These are phyloP conservation scores for Eimeria zaria DNA, from an alignment of 169 alveolate genomes.

Conservation along the genomic window DNA sequence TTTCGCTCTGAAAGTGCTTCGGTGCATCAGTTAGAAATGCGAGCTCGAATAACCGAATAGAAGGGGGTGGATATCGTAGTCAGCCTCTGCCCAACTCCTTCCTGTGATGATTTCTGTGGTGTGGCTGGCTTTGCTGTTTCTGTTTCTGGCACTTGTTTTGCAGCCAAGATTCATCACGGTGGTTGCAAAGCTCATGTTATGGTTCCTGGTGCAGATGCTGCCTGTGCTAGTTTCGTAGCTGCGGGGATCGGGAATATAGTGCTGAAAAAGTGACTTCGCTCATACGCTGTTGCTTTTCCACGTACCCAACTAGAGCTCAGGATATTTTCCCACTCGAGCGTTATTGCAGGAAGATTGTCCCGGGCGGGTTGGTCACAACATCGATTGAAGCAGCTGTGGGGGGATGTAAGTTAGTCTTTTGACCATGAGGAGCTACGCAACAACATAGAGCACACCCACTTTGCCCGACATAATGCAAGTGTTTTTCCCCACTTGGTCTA, in stretches of 20 bases:
- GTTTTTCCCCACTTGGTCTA: not conserved
- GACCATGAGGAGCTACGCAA: not conserved
- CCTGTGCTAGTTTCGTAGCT: not conserved
- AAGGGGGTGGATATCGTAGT: not conserved
- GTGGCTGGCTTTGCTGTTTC: not conserved
- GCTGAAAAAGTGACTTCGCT: not conserved
- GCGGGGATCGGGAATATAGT: not conserved
- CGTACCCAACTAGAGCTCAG: not conserved
- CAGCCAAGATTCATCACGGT: not conserved
- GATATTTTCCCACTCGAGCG: not conserved
- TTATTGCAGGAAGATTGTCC: not conserved
- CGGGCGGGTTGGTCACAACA: not conserved
- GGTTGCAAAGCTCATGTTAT: not conserved
- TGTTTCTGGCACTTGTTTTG: not conserved
- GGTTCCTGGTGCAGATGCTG: not conserved
- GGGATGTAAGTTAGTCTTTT: too few relatives aligned
- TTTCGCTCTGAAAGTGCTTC: not conserved
- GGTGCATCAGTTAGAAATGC: not conserved
- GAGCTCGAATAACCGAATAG: not conserved
- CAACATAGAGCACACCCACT: not conserved
- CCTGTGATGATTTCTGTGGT: not conserved
- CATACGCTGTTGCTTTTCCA: not conserved
- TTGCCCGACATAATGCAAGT: not conserved
- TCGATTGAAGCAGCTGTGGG: not conserved
- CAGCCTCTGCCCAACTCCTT: not conserved